Evolutionary conservation across 139 green algal genomes (phyloP), one percentile per base, ranked within the genome.

Genomic region (Haematococcus sp.): DNA sequence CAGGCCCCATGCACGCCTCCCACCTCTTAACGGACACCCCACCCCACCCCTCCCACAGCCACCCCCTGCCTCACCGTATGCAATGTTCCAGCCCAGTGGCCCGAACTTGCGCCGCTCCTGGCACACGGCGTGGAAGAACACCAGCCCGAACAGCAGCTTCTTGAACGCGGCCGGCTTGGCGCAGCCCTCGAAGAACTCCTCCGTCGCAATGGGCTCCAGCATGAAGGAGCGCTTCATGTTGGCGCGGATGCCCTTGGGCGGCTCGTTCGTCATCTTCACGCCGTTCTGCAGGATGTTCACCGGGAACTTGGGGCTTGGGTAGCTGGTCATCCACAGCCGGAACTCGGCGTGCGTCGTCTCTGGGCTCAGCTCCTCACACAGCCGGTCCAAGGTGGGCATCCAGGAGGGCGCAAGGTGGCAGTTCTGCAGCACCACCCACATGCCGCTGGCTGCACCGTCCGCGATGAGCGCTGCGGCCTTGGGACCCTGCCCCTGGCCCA

Each of bases 251-350:
- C 81, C 83, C 83, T 91, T 88, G 35, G 90, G 91, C 32, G 90
- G 86, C 78, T 95, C 91, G 64, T 91, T 94, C n/a, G 89, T 93
- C 87, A 92, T 91, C 78, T 93, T 93, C 51, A 91, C 83, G 31
- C 81, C 82, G 60, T 84, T 87, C 68, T 95, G 89, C 54, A 90
- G 76, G 71, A 90, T 88, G 85, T 84, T 88, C 54, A 90, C 87
- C 19, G 88, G 88, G 81, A 93, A 91, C 46, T 88, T 88, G 51
- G 86, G 82, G 52, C 52, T 82, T 2, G 87, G 87, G 83, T 91
- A 92, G 43, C 43, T 78, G 17, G 89, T 94, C 83, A 94, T 92
- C 89, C 89, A 94, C 34, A 79, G 74, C 64, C 74, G 25, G 77
- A 94, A 94, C 23, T 90, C 86, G 13, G 80, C 58, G 68, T 88